These are phyloP conservation scores for Desmodesmus armatus DNA, from an alignment of 139 green algal species.

Conservation along the genomic window DNA sequence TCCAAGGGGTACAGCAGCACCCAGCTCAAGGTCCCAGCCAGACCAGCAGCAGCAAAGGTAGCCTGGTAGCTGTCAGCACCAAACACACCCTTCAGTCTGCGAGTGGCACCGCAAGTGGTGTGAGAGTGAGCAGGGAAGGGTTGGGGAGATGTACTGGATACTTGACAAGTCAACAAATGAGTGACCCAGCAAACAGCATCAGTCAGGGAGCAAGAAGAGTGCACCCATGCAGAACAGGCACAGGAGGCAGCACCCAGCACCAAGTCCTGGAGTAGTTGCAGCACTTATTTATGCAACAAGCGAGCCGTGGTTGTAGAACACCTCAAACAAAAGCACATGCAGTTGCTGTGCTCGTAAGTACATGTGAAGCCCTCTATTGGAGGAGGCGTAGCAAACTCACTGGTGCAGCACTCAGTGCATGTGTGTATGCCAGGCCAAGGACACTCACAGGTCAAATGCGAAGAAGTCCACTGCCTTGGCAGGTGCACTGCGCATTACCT, in stretches of 20 bases:
- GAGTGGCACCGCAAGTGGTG: background rate
- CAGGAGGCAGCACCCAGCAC: background rate
- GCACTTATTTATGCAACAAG: background rate
- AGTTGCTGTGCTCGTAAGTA: background rate
- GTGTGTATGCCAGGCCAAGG: background rate
- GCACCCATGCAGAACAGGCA: background rate
- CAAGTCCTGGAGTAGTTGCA: background rate
- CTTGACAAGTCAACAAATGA: no score
- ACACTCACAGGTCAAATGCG: constrained; percentile 66
- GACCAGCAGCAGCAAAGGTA: constrained; percentile 57
- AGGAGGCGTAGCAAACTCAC: background rate
- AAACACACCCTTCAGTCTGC: constrained; percentile 25
- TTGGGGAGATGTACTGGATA: background rate
- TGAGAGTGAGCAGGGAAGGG: background rate
- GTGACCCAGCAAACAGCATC: background rate
- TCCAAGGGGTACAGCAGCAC: constrained; percentile 87
- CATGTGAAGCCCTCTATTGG: background rate
- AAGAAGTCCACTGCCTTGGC: constrained; percentile 90
- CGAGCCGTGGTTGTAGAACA: background rate
- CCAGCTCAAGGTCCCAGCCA: constrained; percentile 78
- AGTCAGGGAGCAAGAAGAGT: background rate
- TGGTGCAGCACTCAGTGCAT: background rate
- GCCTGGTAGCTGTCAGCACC: constrained; percentile 27
- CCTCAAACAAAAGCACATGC: background rate
- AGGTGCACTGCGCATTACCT: constrained; percentile 76